Evolutionary conservation across 2,329 filamentous ascomycete species (phyloP).

Genomic region (Hymenoscyphus salicellus): DNA sequence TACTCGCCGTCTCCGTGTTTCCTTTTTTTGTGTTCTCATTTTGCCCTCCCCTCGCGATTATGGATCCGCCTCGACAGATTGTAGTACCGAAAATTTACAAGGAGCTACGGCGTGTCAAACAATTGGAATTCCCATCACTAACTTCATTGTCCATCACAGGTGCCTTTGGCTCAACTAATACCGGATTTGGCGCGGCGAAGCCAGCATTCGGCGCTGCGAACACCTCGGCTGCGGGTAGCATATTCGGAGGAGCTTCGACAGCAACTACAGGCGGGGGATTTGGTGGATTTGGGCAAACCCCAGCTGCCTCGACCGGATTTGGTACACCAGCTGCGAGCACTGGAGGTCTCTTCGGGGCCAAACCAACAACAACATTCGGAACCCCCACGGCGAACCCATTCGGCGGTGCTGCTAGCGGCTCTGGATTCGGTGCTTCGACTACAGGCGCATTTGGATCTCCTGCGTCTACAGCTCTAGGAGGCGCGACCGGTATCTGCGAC

Average conservation of each 20-base stretch:
- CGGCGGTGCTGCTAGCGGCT: conserved; percentile 27
- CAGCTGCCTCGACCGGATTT: conserved; percentile 24
- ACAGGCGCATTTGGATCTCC: conserved; percentile 42
- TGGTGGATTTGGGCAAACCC: conserved; percentile 22
- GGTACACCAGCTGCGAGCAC: conserved; percentile 25
- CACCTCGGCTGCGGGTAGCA: conserved; percentile 43
- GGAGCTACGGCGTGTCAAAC: neutral
- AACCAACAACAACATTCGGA: conserved; percentile 34
- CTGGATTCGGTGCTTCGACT: conserved; percentile 43
- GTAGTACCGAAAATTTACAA: neutral
- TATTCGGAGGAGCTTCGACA: conserved; percentile 49
- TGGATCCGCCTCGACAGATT: neutral
- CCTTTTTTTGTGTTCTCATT: neutral
- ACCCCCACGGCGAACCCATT: conserved; percentile 33
- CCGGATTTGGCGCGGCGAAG: conserved; percentile 36
- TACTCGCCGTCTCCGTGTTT: conserved; percentile 1
- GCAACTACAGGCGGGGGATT: conserved; percentile 43
- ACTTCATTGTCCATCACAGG: conserved; percentile 24
- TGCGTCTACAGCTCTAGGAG: conserved; percentile 46
- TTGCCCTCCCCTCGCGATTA: neutral
- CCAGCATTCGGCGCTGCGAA: conserved; percentile 47
- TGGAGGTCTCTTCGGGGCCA: conserved; percentile 32
- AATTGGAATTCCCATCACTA: conserved; percentile 16
- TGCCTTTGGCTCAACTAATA: conserved; percentile 45
- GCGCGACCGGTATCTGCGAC: conserved; percentile 54